Percentiles rank a stretch among this genome's conserved stretches.
Conservation (phyloP, 1,284 basidiomycete genomes). For the Tilletia caries region DNA sequence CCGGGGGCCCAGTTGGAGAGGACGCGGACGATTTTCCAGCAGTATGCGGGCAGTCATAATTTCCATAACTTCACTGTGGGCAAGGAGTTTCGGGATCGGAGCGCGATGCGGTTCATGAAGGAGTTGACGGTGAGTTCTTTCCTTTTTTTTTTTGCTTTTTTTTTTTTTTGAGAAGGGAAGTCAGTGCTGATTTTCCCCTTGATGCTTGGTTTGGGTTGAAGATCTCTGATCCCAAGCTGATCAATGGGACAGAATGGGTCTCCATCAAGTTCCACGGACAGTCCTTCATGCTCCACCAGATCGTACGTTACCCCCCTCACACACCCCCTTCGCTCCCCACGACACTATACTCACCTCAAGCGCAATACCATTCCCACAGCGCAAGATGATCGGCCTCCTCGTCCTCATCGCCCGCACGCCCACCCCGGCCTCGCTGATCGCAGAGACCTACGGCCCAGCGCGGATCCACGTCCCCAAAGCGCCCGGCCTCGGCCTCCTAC, state of each 20-base stretch:
- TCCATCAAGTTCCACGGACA: conserved; percentile 91
- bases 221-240: conserved; percentile 59
- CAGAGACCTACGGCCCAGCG: conserved; percentile 63
- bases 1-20: conserved; percentile 26
- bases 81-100: conserved; percentile 75
- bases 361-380: conserved; percentile 54
- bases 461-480: conserved; percentile 89
- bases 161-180: background rate
- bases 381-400: conserved; percentile 92
- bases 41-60: conserved; percentile 59
- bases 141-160: conserved; percentile 24
- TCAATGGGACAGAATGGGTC: conserved; percentile 92
- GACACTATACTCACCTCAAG: background rate
- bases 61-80: conserved; percentile 97
- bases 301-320: conserved; percentile 56
- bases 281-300: conserved; percentile 97
- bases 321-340: conserved; percentile 28
- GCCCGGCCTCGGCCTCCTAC: conserved; percentile 87
- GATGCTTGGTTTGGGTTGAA: conserved; percentile 18
- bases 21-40: conserved; percentile 28
- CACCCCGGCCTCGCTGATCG: conserved; percentile 37
- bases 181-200: too few species aligned
- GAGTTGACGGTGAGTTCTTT: conserved; percentile 66
- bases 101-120: conserved; percentile 79
- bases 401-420: conserved; percentile 60